These are phyloP conservation scores for Entomortierella chlamydospora DNA, from an alignment of 192 early-diverging fungal genomes.

Conservation along the genomic window DNA sequence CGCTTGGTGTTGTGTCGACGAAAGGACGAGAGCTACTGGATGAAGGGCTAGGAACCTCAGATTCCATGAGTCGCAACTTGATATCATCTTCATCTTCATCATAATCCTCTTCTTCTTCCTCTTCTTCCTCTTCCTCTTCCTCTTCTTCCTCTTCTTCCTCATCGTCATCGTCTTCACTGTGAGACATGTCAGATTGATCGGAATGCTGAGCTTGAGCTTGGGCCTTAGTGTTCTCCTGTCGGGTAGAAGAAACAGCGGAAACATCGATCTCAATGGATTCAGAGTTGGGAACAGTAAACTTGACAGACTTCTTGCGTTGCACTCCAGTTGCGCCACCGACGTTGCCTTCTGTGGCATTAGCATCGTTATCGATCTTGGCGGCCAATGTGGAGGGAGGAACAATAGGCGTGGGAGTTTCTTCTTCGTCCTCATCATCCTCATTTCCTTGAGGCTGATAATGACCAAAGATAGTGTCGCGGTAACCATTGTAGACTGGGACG, in stretches of 20 bases:
- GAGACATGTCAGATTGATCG: no score
- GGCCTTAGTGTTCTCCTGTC: not conserved
- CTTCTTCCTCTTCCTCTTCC: slow-evolving; percentile 14
- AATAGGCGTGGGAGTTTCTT: slow-evolving; percentile 11
- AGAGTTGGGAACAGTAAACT: slow-evolving; percentile 39
- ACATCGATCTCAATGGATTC: slow-evolving; percentile 24
- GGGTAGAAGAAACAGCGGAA: not conserved
- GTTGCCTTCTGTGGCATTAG: not conserved
- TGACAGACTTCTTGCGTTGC: slow-evolving; percentile 52
- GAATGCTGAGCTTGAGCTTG: slow-evolving; percentile 1
- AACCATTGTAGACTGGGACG: slow-evolving; percentile 47
- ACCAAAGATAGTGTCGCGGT: slow-evolving; percentile 54
- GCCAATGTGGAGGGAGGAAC: slow-evolving; percentile 13
- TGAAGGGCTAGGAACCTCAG: slow-evolving; percentile 29
- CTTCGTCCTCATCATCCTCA: slow-evolving; percentile 39
- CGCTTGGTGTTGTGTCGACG: slow-evolving; percentile 22
- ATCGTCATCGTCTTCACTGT: no score
- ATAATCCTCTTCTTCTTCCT: slow-evolving; percentile 20
- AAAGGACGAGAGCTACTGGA: slow-evolving; percentile 12
- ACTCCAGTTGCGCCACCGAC: slow-evolving; percentile 5
- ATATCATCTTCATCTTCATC: slow-evolving; percentile 46
- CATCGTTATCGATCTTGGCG: not conserved
- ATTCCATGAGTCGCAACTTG: slow-evolving; percentile 42
- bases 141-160: slow-evolving; percentile 4
- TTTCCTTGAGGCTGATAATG: slow-evolving; percentile 26